Base-by-base conservation (phyloP, 768 basidiomycete genomes). In the Crassisporium funariophilum region DNA sequence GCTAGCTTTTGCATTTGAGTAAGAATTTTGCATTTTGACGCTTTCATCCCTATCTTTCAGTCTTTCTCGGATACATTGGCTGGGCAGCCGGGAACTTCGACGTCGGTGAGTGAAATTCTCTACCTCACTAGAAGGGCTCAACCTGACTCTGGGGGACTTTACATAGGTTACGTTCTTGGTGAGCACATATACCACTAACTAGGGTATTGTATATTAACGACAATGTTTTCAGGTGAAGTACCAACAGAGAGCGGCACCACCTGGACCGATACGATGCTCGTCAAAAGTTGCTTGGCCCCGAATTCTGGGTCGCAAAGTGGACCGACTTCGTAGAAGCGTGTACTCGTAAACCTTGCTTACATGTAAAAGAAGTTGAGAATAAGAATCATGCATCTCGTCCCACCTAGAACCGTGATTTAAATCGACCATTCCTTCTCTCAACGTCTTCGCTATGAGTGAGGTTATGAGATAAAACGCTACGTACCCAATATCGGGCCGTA, bases 11-110 rank as follows among this genome's bases (percentile, higher is more conserved):
- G 39, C 2, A 33, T 19, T 2, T 41, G 2, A 5, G 29, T 3
- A 10, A 19, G 17, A n/a, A n/a, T 29, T 15, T 12, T 41, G 27
- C 12, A 15, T 15, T 21, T 7, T 17, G 35, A n/a, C n/a, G n/a
- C n/a, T n/a, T n/a, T n/a, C n/a, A 25, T 34, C 22, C 7, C 20
- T 35, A 13, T 15, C 40, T 47, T 44, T 12, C 25, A 77, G 76
- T 76, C 5, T 69, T 77, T 61, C 64, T 81, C 15, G 82, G 82
- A 19, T 82, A 79, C 57, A 60, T 76, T 21, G 74, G 77, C 25
- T 83, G 81, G 82, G 69, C 76, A 16, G 81, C 79, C 15, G 81
- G 82, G 13, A 74, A 74, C 52, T 82, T 83, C 56, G 61, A 61
- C 47, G 59, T 67, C 5, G 58, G 57, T 58, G 21, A 44, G 54